Evolutionary conservation across 1,284 basidiomycete species (phyloP).

Genomic region (Marasmius fiardii): DNA sequence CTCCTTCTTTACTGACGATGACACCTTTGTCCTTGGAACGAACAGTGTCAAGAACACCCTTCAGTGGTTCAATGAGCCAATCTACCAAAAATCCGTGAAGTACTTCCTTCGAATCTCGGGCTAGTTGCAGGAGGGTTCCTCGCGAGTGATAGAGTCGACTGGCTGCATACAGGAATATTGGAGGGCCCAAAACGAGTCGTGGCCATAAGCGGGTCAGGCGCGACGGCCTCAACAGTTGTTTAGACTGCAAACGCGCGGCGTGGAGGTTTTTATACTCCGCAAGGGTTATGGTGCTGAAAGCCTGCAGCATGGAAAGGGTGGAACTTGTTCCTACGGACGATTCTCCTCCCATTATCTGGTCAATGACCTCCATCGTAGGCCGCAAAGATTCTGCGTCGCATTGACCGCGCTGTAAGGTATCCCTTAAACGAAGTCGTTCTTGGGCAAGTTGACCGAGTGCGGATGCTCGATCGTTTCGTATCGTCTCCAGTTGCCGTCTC

Average conservation of each 20-base stretch:
- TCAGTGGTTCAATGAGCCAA: conserved; percentile 89
- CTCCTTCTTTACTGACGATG: conserved; percentile 74
- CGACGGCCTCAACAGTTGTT: conserved; percentile 54
- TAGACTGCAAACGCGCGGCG: conserved; percentile 24
- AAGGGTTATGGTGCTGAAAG: background rate
- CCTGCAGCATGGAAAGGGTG: background rate
- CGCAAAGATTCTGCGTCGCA: background rate
- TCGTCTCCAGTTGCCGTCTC: conserved; percentile 50
- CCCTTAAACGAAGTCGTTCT: conserved; percentile 42
- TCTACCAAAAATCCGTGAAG: conserved; percentile 73
- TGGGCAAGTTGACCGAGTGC: conserved; percentile 55
- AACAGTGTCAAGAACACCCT: conserved; percentile 81
- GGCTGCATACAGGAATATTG: conserved; percentile 48
- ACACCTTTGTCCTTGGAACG: conserved; percentile 72
- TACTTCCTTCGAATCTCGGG: conserved; percentile 68
- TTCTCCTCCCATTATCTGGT: background rate
- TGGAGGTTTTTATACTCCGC: conserved; percentile 23
- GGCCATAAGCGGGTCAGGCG: conserved; percentile 64
- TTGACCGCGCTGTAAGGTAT: conserved; percentile 10
- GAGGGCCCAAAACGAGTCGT: conserved; percentile 60
- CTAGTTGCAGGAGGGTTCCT: conserved; percentile 49
- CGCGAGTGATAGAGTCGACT: conserved; percentile 49
- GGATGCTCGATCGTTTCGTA: conserved; percentile 64
- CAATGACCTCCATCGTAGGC: background rate
- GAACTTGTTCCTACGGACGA: background rate